Base-by-base conservation (phyloP, 2,329 filamentous ascomycete species). In the Parasarocladium wereldwijsianum region DNA sequence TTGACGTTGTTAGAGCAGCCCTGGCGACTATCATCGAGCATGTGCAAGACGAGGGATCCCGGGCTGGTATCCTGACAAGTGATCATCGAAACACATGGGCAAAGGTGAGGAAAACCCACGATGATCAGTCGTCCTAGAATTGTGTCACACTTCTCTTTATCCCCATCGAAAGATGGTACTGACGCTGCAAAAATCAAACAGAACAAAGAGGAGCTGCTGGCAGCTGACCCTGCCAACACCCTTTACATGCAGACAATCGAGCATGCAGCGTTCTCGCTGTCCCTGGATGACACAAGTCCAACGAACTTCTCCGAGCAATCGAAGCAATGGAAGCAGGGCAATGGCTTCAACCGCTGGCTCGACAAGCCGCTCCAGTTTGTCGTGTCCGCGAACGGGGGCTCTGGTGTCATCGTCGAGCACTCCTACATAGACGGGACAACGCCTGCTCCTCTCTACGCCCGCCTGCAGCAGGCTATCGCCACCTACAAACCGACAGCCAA, bases 321-420 rank as follows among this genome's bases (percentile, higher is more conserved):
- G 13, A 17, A 26, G 2, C 11, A 18, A 5, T 29, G 28, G n/a
- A 29, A 32, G n/a, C 8, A 34, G 1, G 24, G 32, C 9, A 25
- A 37, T 4, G 26, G 28, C n/a, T 34, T 30, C 26, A 38, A 38
- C 17, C 34, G 36, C 5, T 38, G 36, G 36, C 7, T 31, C 10
- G 36, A 38, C 14, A 38, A 38, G 32, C 26, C 29, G 1, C 11
- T 38, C 5, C 22, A 23, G 5, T 34, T 38, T 15, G 23, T 37
- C n/a, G 27, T 38, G 4, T 24, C 22, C 9, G 22, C 21, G n/a
- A 38, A 38, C 14, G 36, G 34, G 5, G 23, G 24, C 5, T 35
- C 36, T 11, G 26, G 21, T n/a, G 22, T 36, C 7, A 19, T 17
- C 19, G 31, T 31, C 10, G 36, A 38, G 15, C 34, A 38, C 24